phyloP scores from a whole-genome alignment of 2,329 filamentous ascomycete species.

The Metarhizium guizhouense region DNA sequence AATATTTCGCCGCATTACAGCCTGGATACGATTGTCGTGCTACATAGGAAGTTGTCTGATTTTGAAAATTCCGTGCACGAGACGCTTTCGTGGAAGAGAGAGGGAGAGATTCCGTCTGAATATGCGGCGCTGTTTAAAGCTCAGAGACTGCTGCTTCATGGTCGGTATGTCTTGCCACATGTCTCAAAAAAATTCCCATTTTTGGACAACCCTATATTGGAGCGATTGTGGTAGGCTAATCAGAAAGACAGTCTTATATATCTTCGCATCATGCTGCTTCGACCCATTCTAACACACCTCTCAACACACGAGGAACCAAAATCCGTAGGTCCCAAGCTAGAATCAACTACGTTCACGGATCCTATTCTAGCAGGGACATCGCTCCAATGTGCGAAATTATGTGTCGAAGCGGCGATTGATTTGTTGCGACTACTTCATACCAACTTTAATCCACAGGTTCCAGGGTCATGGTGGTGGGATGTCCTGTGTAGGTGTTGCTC shows the following conservation, averaged over 20 bases:
- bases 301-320: conserved; percentile 7
- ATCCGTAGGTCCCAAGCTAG: background rate
- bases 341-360: conserved; percentile 4
- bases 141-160: background rate
- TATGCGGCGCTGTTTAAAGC: background rate
- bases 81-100: conserved; percentile 1
- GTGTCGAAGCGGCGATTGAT: conserved; percentile 20
- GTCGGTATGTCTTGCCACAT: background rate
- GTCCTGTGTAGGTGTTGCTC: conserved; percentile 24
- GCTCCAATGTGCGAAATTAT: conserved; percentile 19
- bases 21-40: background rate
- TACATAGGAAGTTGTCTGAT: conserved; percentile 7
- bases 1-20: background rate
- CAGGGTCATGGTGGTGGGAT: conserved; percentile 29
- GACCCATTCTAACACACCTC: conserved; percentile 15
- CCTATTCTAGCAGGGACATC: conserved; percentile 2
- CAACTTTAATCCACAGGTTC: conserved; percentile 16
- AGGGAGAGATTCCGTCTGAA: background rate
- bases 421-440: conserved; percentile 20
- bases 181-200: no score
- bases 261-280: conserved; percentile 10
- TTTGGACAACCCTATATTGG: no score
- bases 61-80: conserved; percentile 5
- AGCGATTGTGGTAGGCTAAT: no score
- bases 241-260: conserved; percentile 2